phyloP scores from a whole-genome alignment of 192 early-diverging fungal genomes.

The Coemansia sp. region DNA sequence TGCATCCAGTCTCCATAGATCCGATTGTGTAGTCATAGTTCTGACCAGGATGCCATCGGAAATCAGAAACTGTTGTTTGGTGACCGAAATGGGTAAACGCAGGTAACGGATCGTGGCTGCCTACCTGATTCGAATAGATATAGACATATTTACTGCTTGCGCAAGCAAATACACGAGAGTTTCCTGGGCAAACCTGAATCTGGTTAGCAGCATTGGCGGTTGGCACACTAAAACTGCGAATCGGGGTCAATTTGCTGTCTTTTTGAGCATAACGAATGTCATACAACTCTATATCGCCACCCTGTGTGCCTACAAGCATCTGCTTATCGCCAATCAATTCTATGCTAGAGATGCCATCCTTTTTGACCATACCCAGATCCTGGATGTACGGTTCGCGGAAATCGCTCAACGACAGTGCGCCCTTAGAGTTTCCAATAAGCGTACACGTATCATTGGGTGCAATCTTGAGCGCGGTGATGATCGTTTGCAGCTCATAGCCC shows the following conservation, averaged over 20 bases:
- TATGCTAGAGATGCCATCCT: constrained; percentile 21
- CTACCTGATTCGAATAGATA: constrained; percentile 20
- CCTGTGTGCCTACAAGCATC: constrained; percentile 31
- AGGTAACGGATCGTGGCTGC: background rate
- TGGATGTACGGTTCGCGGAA: constrained; percentile 38
- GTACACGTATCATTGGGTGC: constrained; percentile 20
- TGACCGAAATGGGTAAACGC: constrained; percentile 39
- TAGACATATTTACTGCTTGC: constrained; percentile 27
- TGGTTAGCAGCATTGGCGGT: background rate
- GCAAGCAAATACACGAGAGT: constrained; percentile 33
- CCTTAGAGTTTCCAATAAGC: constrained; percentile 23
- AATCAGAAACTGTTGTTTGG: constrained; percentile 34
- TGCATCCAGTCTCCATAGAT: constrained; percentile 31
- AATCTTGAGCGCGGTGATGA: constrained; percentile 31
- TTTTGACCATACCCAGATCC: constrained; percentile 1
- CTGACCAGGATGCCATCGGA: constrained; percentile 39
- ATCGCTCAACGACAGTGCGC: constrained; percentile 29
- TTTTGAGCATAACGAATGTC: constrained; percentile 28
- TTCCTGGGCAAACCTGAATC: constrained; percentile 39
- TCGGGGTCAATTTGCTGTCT: background rate
- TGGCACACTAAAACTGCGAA: constrained; percentile 11
- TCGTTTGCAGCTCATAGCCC: background rate
- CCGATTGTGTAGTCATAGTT: constrained; percentile 45
- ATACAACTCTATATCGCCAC: constrained; percentile 19
- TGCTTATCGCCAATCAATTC: constrained; percentile 12